phyloP scores from a whole-genome alignment of 148 eudicot species.

The Hydrangea macrophylla region DNA sequence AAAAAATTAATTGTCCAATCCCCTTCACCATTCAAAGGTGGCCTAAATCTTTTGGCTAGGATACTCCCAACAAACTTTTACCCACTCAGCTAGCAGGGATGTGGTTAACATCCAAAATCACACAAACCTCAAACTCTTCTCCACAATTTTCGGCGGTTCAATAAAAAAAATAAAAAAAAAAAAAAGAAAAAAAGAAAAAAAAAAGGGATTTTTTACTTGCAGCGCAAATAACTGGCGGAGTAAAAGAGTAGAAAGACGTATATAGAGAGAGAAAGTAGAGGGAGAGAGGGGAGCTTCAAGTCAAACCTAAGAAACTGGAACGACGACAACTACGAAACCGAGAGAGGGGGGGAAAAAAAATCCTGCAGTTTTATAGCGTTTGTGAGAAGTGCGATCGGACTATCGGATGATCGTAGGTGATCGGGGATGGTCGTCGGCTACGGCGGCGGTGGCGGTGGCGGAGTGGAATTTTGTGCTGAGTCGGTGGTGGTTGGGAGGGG shows the following conservation, averaged over 20 bases:
- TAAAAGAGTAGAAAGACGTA: neutral
- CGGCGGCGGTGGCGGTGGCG: constrained; percentile 16
- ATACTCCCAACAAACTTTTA: too few relatives aligned
- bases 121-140: too few relatives aligned
- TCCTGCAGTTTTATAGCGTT: neutral
- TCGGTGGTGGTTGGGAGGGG: constrained; percentile 9
- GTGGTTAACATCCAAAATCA: too few relatives aligned
- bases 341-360: too few relatives aligned
- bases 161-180: too few relatives aligned
- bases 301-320: constrained; percentile 10
- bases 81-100: too few relatives aligned
- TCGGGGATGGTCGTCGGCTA: constrained; percentile 19
- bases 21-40: too few relatives aligned
- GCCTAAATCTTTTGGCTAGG: too few relatives aligned
- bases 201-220: neutral
- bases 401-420: constrained; percentile 17
- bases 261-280: neutral
- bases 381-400: constrained; percentile 3
- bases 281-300: constrained; percentile 10
- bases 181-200: neutral
- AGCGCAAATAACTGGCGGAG: constrained; percentile 10
- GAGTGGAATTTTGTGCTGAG: constrained; percentile 1
- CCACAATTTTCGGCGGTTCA: neutral
- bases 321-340: neutral
- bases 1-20: too few relatives aligned